Evolutionary conservation across 2,329 filamentous ascomycete genomes (phyloP), one percentile per base, ranked within the genome.

Genomic region (Penicillium aurantiogriseum): DNA sequence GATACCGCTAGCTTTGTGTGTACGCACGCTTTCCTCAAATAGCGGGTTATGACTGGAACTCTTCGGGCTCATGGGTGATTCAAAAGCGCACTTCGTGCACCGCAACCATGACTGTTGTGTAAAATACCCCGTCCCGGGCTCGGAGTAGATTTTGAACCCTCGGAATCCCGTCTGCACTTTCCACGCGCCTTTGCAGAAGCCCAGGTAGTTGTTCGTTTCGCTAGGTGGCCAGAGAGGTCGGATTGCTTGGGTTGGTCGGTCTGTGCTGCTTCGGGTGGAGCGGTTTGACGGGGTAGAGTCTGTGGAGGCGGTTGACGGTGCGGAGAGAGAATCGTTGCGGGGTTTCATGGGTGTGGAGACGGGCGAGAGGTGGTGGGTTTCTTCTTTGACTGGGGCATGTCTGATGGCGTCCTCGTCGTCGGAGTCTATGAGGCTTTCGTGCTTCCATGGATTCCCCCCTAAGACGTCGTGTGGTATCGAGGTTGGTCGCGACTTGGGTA

Each of bases 181-280:
- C 72, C 74, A 78, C 5, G 77, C 77, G 10, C 74, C 73, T 67
- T 79, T 79, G 70, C 79, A 81, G 69, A 80, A 80, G 4, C 74
- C 74, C 0, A 69, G 66, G 38, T 69, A 75, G 13, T 66, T 62
- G 54, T 76, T 74, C 35, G 67, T 68, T 58, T 73, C 69, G 42
- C 62, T 67, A 7, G 75, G 74, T 9, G 76, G 68, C 52, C 68
- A 69, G 19, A 67, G 63, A 9, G 51, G 48, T 13, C 54, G 49
- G 45, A 45, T 51, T 59, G 29, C 29, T 38, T 33, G 46, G 25
- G 17, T 8, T 17, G 38, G 15, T 25, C n/a, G 51, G 35, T 33
- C 49, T 11, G 49, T 53, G 21, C 40, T 52, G 42, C 58, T 56
- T 8, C 39, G 27, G 6, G 45, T 56, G 23, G 52, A 54, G 5